These are phyloP conservation scores for Grosmannia clavigera DNA, from an alignment of 2,329 filamentous ascomycete species.

Conservation along the genomic window DNA sequence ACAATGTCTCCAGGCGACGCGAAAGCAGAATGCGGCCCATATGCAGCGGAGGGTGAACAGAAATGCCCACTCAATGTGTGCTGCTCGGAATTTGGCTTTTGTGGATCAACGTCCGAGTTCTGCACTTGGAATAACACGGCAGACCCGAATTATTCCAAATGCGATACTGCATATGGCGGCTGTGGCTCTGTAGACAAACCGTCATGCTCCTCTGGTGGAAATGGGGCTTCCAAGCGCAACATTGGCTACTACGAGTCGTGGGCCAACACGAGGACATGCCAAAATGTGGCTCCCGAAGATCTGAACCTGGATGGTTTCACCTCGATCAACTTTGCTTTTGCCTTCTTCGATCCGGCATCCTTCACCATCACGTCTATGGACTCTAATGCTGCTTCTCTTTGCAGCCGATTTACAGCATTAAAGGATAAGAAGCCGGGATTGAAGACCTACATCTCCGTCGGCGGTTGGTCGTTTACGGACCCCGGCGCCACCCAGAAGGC, in stretches of 20 bases:
- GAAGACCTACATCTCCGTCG: slow-evolving; percentile 25
- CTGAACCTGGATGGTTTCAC: slow-evolving; percentile 17
- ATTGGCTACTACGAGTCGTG: slow-evolving; percentile 22
- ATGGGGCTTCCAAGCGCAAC: not conserved
- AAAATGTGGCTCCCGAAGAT: slow-evolving; percentile 15
- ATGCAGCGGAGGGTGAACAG: no score
- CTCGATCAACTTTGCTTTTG: slow-evolving; percentile 23
- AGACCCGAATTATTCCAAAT: no score
- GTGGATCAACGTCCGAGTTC: slow-evolving; percentile 18
- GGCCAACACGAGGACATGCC: slow-evolving; percentile 12
- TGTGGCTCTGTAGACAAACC: slow-evolving; percentile 3
- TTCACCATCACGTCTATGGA: slow-evolving; percentile 13
- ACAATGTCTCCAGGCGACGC: no score
- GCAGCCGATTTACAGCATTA: slow-evolving; percentile 17
- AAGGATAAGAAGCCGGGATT: slow-evolving; percentile 19
- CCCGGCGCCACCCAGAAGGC: slow-evolving; percentile 13
- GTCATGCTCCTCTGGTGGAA: slow-evolving; percentile 3
- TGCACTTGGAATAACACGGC: slow-evolving; percentile 1
- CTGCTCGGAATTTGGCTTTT: slow-evolving; percentile 22
- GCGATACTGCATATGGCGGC: no score
- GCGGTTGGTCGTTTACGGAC: slow-evolving; percentile 30
- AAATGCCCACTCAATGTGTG: slow-evolving; percentile 18
- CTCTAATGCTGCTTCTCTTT: slow-evolving; percentile 11
- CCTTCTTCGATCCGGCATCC: slow-evolving; percentile 17
- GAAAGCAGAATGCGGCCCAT: no score